phyloP scores from a whole-genome alignment of 805 yeast species.

The Scheffersomyces amazonensis region DNA sequence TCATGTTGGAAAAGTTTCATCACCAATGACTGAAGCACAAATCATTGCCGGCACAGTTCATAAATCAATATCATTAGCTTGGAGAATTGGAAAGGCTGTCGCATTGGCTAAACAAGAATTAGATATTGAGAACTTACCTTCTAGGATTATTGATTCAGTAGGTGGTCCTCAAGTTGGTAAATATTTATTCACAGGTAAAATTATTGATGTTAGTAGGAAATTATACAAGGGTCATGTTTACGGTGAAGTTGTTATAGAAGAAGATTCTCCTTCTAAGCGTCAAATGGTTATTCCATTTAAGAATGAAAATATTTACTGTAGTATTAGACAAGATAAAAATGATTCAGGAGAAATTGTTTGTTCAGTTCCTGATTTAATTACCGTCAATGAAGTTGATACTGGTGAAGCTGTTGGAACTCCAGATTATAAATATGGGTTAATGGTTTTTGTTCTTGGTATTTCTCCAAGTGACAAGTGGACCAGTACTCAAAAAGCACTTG shows the following conservation, averaged over 20 bases:
- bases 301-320: slow-evolving; percentile 43
- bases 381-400: slow-evolving; percentile 39
- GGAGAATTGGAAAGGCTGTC: slow-evolving; percentile 49
- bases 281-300: slow-evolving; percentile 40
- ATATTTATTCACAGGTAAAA: slow-evolving; percentile 35
- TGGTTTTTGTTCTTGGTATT: slow-evolving; percentile 41
- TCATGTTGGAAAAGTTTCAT: slow-evolving; percentile 33
- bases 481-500: slow-evolving; percentile 30
- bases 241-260: slow-evolving; percentile 41
- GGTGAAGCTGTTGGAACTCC: slow-evolving; percentile 49
- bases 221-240: slow-evolving; percentile 42
- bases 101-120: slow-evolving; percentile 31
- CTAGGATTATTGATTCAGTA: slow-evolving; percentile 32
- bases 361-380: slow-evolving; percentile 46
- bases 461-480: slow-evolving; percentile 38
- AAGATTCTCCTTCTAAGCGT: slow-evolving; percentile 4
- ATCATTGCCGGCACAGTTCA: slow-evolving; percentile 5
- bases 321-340: slow-evolving; percentile 13
- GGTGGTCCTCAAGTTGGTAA: slow-evolving; percentile 29
- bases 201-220: slow-evolving; percentile 40
- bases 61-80: slow-evolving; percentile 28
- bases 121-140: slow-evolving; percentile 23
- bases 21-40: slow-evolving; percentile 23
- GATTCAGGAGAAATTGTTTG: slow-evolving; percentile 26
- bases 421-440: slow-evolving; percentile 45